Percentiles rank a stretch among this genome's conserved stretches.
Conservation (phyloP, 352 stramenopile species). For the Globisporangium camurandrum region DNA sequence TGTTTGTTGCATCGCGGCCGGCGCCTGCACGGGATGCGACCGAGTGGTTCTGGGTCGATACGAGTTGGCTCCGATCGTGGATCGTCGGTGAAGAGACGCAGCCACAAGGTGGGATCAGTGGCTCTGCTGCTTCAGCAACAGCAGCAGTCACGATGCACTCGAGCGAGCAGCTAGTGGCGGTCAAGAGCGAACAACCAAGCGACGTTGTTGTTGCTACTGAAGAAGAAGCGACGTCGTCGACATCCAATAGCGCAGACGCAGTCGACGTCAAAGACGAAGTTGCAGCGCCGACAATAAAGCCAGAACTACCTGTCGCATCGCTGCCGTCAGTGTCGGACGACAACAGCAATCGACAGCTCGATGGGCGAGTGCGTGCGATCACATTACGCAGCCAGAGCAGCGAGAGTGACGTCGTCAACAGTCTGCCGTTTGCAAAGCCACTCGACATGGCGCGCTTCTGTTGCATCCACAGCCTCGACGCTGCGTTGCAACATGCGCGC, state of each 20-base stretch:
- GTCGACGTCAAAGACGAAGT: slow-evolving; percentile 11
- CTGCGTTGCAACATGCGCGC: too few species aligned
- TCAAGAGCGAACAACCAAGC: slow-evolving; percentile 7
- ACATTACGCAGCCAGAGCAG: neutral
- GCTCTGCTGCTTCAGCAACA: too few species aligned
- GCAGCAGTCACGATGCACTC: too few species aligned
- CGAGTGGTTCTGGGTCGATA: slow-evolving; percentile 69
- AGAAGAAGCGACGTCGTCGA: slow-evolving; percentile 1
- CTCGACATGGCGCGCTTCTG: slow-evolving; percentile 43
- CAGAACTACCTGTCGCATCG: too few species aligned
- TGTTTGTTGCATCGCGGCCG: slow-evolving; percentile 48
- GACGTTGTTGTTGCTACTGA: too few species aligned
- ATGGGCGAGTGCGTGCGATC: neutral
- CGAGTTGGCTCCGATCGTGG: slow-evolving; percentile 52
- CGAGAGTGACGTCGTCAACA: slow-evolving; percentile 20
- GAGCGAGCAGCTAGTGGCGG: neutral
- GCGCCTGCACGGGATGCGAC: slow-evolving; percentile 23
- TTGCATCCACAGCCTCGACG: slow-evolving; percentile 31
- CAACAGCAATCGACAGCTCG: neutral
- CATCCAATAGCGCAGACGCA: slow-evolving; percentile 5
- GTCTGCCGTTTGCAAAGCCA: slow-evolving; percentile 44
- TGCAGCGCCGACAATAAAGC: too few species aligned
- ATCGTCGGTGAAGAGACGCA: slow-evolving; percentile 43
- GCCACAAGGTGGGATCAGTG: neutral
- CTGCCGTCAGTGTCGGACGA: neutral